Conservation (phyloP, 805 yeast genomes). For the Metschnikowia arizonensis region DNA sequence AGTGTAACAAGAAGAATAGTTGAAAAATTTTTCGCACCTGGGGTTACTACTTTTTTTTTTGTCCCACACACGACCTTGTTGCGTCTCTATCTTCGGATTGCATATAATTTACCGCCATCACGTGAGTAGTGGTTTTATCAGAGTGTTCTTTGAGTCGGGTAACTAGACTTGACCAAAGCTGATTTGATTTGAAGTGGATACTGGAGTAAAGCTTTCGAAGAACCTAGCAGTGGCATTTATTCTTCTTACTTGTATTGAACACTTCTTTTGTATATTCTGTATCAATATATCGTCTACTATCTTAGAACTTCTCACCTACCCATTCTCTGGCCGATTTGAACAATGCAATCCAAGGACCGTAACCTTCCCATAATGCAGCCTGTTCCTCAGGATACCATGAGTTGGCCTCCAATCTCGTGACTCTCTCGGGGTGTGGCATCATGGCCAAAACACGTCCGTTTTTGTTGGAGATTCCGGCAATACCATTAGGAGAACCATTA, state of each 20-base stretch:
- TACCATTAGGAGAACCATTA: constrained; percentile 91
- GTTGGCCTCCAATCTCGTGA: constrained; percentile 78
- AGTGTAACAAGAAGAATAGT: neutral
- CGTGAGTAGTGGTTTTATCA: neutral
- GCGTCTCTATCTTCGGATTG: neutral
- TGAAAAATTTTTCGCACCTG: constrained; percentile 8
- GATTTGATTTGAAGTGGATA: neutral
- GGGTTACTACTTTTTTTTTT: constrained; percentile 5
- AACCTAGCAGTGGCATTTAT: no score
- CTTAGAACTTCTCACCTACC: constrained; percentile 53
- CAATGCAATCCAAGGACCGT: constrained; percentile 94
- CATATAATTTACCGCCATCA: neutral
- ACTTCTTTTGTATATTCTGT: neutral
- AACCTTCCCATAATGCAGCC: constrained; percentile 66
- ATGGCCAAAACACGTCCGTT: constrained; percentile 94
- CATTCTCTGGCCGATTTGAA: constrained; percentile 92
- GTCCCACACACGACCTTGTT: constrained; percentile 6
- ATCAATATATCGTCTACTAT: neutral
- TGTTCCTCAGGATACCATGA: constrained; percentile 76
- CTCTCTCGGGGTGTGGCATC: constrained; percentile 99
- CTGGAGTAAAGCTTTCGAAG: no score
- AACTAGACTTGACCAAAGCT: neutral
- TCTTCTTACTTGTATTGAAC: no score
- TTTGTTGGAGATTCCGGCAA: constrained; percentile 85
- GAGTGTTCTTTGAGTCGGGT: neutral